Evolutionary conservation across 2,329 filamentous ascomycete species (phyloP), one percentile per base, ranked within the genome.

Genomic region (Pseudogymnoascus sp.): DNA sequence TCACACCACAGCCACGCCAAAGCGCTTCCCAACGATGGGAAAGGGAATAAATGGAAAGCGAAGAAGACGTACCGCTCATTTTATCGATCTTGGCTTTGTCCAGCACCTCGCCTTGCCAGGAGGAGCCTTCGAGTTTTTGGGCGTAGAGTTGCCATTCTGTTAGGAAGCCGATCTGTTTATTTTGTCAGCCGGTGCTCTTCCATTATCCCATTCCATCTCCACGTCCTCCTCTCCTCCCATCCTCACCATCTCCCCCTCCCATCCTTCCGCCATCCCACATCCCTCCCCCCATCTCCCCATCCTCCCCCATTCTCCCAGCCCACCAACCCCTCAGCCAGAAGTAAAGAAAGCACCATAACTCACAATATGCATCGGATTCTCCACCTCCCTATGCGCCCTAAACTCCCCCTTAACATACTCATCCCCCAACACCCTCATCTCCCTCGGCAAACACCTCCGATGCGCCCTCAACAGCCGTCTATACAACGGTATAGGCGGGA

Each of bases 131-230:
- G 14, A 99, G 78, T 73, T 91, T 87, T 74, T 99, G 93, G 1
- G 92, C 93, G 73, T 97, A 99, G 62, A 91, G 78, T 75, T 99
- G 95, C 93, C 93, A 99, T 75, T 97, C 93, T 0, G 90, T 93
- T 69, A 99, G 81, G 75, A 99, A 99, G 1, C 93, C 95, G 70
- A 97, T 91, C 91, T 96, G 68, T 2, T 1, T 10, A 31, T 2
- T 31, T 31, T 7, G 26, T 57, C n/a, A 40, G 62, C 29, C 2
- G 2, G 4, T 36, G 14, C 12, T 21, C 18, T 1, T 6, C 40
- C 18, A 21, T 42, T 5, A 3, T 18, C 16, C 40, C 6, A 8
- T 40, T 40, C n/a, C n/a, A n/a, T 16, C n/a, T 12, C 37, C 37
- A 29, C 29, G 6, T 6, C n/a, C 37, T 16, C 12, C 5, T 23